Percentiles rank a stretch among this genome's conserved stretches.
Conservation (phyloP, 139 green algal genomes). For the Chlamydomonas eustigma region DNA sequence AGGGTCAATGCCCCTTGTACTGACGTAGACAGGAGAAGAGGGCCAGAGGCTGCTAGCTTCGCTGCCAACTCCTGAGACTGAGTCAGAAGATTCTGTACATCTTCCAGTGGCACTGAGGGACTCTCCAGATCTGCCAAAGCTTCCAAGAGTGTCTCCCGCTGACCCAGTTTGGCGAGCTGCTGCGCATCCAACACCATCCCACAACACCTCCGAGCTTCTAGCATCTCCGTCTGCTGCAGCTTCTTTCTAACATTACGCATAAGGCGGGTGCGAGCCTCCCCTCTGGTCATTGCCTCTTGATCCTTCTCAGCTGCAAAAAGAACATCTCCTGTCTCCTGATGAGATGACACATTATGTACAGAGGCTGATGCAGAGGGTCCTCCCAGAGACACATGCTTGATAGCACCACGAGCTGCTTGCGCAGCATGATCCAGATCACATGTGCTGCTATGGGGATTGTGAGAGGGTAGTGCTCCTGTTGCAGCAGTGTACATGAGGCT, state of each 20-base stretch:
- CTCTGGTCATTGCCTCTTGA: not conserved
- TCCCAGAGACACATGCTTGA: no score
- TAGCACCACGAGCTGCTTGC: not conserved
- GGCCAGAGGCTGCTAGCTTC: not conserved
- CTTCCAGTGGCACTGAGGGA: not conserved
- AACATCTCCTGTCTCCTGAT: not conserved
- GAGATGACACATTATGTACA: not conserved
- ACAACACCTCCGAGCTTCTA: constrained; percentile 15
- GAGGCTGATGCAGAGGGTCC: no score
- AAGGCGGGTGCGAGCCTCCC: constrained; percentile 31
- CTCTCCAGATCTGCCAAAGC: constrained; percentile 15
- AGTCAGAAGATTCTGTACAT: not conserved
- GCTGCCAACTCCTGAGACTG: not conserved
- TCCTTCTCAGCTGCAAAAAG: constrained; percentile 7
- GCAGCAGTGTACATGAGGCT: no score
- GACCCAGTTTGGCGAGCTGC: constrained; percentile 68
- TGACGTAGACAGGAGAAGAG: no score
- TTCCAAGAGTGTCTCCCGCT: constrained; percentile 41
- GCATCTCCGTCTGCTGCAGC: constrained; percentile 64
- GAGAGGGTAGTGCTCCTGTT: no score
- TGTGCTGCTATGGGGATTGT: not conserved
- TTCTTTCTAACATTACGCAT: constrained; percentile 69
- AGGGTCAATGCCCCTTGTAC: not conserved
- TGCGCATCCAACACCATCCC: constrained; percentile 60
- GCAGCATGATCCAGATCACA: not conserved